phyloP scores from a whole-genome alignment of 257 asterid genomes.

The Phtheirospermum japonicum region DNA sequence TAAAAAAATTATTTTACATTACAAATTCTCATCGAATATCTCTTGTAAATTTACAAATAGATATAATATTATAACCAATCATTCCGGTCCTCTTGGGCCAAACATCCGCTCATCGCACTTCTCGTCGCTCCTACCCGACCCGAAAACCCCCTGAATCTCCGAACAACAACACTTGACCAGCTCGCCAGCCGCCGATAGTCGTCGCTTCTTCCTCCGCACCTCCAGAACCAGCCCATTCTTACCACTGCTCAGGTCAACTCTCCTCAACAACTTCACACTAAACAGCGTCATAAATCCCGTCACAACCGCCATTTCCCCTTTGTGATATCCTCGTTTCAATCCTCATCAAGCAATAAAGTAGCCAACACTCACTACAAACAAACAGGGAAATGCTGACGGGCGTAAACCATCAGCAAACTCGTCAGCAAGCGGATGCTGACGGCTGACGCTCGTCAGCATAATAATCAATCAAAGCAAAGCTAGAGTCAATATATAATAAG shows the following conservation, averaged over 20 bases:
- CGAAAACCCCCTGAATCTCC: constrained; percentile 42
- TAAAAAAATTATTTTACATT: too few species aligned
- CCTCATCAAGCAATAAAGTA: constrained; percentile 18
- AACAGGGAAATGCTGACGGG: too few species aligned
- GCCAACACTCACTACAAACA: too few species aligned
- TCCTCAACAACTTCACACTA: constrained; percentile 32
- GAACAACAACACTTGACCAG: constrained; percentile 52
- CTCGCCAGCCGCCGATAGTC: constrained; percentile 32
- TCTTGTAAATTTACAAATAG: too few species aligned
- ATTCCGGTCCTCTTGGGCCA: constrained; percentile 30
- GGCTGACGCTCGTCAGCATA: too few species aligned
- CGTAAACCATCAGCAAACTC: too few species aligned
- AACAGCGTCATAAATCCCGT: constrained; percentile 52
- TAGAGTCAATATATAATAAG: too few species aligned
- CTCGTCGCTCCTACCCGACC: constrained; percentile 45
- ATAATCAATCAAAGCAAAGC: too few species aligned
- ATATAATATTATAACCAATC: too few species aligned
- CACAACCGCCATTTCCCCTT: constrained; percentile 47
- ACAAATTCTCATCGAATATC: too few species aligned
- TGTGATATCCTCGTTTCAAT: not conserved
- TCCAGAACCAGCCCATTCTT: constrained; percentile 36
- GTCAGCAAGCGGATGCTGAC: too few species aligned
- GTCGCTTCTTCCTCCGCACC: constrained; percentile 49
- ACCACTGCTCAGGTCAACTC: constrained; percentile 31
- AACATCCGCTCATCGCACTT: constrained; percentile 49